Percentiles rank a stretch among this genome's conserved stretches.
Evolutionary conservation across 495 filamentous ascomycete genomes (phyloP).

Genomic region (Talaromyces nanjingensis): DNA sequence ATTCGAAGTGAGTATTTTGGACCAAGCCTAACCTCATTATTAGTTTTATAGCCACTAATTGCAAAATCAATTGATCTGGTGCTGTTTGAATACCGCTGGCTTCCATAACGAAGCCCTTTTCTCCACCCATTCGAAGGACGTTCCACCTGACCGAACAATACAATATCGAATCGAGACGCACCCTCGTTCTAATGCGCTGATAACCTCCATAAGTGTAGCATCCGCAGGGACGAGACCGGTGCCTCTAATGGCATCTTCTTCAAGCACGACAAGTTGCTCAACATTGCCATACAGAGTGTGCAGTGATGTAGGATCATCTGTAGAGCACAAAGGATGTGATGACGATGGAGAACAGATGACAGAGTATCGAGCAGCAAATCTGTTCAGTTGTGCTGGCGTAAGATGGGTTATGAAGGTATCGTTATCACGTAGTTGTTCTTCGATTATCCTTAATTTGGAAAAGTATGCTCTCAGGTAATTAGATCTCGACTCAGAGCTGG

Average conservation of each 20-base stretch:
- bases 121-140: constrained; percentile 1
- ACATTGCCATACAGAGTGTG: neutral
- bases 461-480: neutral
- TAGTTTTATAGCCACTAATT: no score
- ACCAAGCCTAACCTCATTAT: no score
- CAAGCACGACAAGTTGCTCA: neutral
- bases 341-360: neutral
- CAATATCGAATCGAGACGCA: constrained; percentile 1
- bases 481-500: neutral
- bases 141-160: neutral
- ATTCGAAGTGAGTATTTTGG: no score
- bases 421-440: neutral
- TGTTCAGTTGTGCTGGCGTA: neutral
- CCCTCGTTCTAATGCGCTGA: neutral
- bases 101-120: neutral
- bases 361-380: neutral
- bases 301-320: neutral
- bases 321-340: neutral
- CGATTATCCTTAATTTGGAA: neutral
- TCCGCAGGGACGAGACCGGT: neutral
- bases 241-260: neutral
- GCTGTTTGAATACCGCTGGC: neutral
- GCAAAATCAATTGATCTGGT: no score
- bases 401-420: neutral
- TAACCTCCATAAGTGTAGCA: neutral